phyloP scores from a whole-genome alignment of 202 grass and related monocot genomes.

The Panicum virgatum region DNA sequence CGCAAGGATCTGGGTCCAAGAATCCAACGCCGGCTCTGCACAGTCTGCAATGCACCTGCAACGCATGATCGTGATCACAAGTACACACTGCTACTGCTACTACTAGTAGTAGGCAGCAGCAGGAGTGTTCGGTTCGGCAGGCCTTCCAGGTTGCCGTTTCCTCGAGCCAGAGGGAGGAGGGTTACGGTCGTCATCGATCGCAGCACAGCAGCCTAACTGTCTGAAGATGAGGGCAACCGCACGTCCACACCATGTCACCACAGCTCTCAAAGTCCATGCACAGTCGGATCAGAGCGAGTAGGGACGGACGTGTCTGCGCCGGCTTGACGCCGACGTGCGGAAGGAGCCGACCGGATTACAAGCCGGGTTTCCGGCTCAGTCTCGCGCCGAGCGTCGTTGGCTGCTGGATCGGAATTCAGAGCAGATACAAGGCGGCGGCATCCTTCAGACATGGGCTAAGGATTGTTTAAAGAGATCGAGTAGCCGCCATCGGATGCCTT shows the following conservation, averaged over 20 bases:
- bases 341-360: neutral
- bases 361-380: neutral
- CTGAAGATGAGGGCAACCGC: neutral
- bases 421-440: neutral
- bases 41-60: neutral
- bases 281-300: neutral
- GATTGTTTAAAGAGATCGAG: neutral
- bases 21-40: neutral
- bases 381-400: neutral
- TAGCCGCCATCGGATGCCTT: constrained; percentile 8
- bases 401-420: neutral
- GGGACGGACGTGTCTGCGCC: neutral
- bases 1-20: constrained; percentile 24
- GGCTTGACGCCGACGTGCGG: neutral
- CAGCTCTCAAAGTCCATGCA: neutral
- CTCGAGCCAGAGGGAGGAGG: neutral
- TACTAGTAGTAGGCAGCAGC: neutral
- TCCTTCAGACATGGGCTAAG: neutral
- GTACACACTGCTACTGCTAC: neutral
- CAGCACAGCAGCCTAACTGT: neutral
- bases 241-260: neutral
- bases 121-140: no score
- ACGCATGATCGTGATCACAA: neutral
- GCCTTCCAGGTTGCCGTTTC: neutral
- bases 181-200: neutral